These are phyloP conservation scores for Ramaria sp. DNA, from an alignment of 768 basidiomycete species.

Conservation along the genomic window DNA sequence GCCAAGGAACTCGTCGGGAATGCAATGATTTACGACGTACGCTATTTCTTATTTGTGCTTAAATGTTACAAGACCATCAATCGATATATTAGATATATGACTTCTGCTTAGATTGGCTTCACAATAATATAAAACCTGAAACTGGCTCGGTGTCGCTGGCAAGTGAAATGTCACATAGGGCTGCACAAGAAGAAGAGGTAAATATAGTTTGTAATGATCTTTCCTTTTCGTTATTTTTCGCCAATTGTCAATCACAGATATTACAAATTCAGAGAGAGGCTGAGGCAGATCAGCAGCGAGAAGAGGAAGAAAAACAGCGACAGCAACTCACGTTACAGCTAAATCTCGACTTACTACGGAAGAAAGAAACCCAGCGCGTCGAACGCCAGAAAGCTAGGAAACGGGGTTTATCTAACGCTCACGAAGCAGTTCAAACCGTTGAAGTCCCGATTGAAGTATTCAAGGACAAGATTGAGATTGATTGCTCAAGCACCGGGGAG, in stretches of 20 bases:
- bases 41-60: conserved; percentile 13
- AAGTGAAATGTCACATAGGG: conserved; percentile 66
- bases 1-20: conserved; percentile 54
- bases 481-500: conserved; percentile 14
- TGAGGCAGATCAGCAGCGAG: conserved; percentile 29
- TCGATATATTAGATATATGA: conserved; percentile 41
- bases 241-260: conserved; percentile 22
- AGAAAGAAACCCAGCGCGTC: conserved; percentile 26
- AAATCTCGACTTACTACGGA: conserved; percentile 38
- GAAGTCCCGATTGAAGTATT: conserved; percentile 64
- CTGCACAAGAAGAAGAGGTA: conserved; percentile 57
- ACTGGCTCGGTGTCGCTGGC: conserved; percentile 56
- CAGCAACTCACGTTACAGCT: conserved; percentile 56
- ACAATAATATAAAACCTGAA: conserved; percentile 46
- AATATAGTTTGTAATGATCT: conserved; percentile 14
- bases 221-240: neutral
- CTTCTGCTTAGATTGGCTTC: conserved; percentile 63
- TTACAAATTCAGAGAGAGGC: conserved; percentile 44
- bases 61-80: neutral
- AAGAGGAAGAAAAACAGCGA: conserved; percentile 35
- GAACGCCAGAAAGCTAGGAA: conserved; percentile 45
- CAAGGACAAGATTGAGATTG: conserved; percentile 40
- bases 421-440: conserved; percentile 28
- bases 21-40: conserved; percentile 72
- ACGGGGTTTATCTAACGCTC: conserved; percentile 49